Evolutionary conservation across 1,284 basidiomycete species (phyloP), one percentile per base, ranked within the genome.

Genomic region (Marasmius fiardii): DNA sequence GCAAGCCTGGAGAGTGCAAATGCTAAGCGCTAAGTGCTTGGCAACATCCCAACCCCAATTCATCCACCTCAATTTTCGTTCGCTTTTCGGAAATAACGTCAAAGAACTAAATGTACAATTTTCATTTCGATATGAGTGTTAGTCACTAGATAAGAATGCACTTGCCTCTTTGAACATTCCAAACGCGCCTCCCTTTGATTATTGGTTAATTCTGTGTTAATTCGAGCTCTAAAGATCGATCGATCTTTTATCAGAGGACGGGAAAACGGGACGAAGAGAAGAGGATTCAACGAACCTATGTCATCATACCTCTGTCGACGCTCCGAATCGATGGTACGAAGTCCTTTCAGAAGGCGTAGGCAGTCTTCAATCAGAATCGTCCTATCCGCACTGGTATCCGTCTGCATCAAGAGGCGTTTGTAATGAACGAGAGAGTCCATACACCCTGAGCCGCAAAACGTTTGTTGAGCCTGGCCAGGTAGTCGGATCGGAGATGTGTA

Each of bases 361-460:
- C 88, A 86, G 35, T 84, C 80, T 16, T 72, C 64, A 16, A 64
- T 72, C 54, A 88, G 63, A 4, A 62, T 61, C 10, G 66, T 62
- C 5, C 68, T 67, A 53, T 80, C 72, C 35, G 72, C 68, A 1
- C 67, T 56, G 56, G 76, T 63, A 51, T 80, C 74, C 51, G 74
- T 72, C 52, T 61, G 65, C 23, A 89, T 60, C 26, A 90, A 66
- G 35, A 89, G 67, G 41, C 72, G 76, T 65, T 87, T 87, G 71
- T 95, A 95, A 63, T 91, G 82, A 0, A 93, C 85, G n/a, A 96
- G 79, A 0, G 91, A 92, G 63, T 95, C 93, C 79, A 97, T 86
- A 66, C 92, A 95, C 94, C 93, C 93, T 96, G 63, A 28, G 20
- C 55, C 4, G 20, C 16, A 21, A 35, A 51, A 39, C 28, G 43